Base-by-base conservation (phyloP, 2,329 filamentous ascomycete genomes). In the Trichoderma citrinoviride region DNA sequence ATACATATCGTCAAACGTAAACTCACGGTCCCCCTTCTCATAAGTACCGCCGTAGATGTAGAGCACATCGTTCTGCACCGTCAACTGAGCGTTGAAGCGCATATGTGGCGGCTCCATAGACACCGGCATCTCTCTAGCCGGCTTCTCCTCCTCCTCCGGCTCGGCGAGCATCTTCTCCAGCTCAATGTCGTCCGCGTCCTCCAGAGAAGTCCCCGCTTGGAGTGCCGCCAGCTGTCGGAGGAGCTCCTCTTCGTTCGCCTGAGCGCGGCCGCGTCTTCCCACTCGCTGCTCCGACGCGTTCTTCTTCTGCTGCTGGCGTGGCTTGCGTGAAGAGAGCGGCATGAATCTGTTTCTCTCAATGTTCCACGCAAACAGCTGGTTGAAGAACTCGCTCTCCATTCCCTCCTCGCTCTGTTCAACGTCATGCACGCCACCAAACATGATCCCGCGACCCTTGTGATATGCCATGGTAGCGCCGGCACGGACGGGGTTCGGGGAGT, bases 371-470 rank as follows among this genome's bases (percentile, higher is more conserved):
- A 91, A 96, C 25, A 98, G 79, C 64, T 89, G 86, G 71, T 97
- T 94, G 80, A 98, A 99, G 78, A 99, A 99, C 75, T 97, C 93
- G 73, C 92, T 96, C 62, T 99, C 94, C 70, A 99, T 96, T 3
- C 91, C 93, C 76, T 99, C 95, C 74, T 97, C 93, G 68, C 87
- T 94, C 74, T 93, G 86, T 76, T 96, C 92, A 0, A 96, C 90
- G 70, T 97, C 93, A 72, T 97, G 92, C 4, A 99, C 95, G 60
- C 95, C 95, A 50, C 95, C 95, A 74, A 98, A 98, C 72, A 92
- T 79, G 65, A 99, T 94, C 0, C 95, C 95, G 67, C 95, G 87
- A 0, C 94, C 93, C 77, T 94, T 95, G 79, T 99, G 95, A 75
- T 89, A 92, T 0, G 92, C 87, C 93, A 98, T 98, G 2, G 94